A percentile compares a stretch with the other conserved stretches of the same genome.
Conservation (phyloP, 352 stramenopile species). For the Saprolegnia diclina region DNA sequence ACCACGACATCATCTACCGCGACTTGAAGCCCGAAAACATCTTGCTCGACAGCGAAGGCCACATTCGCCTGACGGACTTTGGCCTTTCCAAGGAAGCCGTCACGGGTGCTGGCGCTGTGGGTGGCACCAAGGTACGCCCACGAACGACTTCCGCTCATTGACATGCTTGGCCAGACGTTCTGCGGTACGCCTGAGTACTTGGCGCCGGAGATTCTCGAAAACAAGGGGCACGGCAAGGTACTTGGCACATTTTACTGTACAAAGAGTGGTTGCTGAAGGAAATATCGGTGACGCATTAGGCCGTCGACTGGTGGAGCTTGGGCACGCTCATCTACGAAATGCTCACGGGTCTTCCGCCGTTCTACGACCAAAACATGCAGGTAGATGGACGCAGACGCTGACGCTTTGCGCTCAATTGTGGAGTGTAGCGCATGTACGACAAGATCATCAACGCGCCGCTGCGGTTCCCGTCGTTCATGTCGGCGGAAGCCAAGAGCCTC, state of each 20-base stretch:
- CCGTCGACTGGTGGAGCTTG: conserved; percentile 87
- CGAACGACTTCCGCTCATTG: too few species aligned
- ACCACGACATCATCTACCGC: conserved; percentile 94
- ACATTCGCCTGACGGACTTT: conserved; percentile 94
- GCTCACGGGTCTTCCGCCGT: conserved; percentile 86
- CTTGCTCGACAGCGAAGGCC: conserved; percentile 89
- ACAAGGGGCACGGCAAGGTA: conserved; percentile 87
- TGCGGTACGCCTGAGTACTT: conserved; percentile 94
- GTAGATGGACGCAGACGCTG: neutral
- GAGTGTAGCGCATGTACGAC: conserved; percentile 82
- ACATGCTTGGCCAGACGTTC: too few species aligned
- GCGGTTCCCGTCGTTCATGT: conserved; percentile 88
- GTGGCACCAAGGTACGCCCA: conserved; percentile 51
- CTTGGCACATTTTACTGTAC: neutral
- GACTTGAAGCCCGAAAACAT: conserved; percentile 97
- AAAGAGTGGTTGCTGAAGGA: too few species aligned
- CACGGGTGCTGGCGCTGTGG: conserved; percentile 65
- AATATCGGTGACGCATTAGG: conserved; percentile 26
- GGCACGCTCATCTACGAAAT: conserved; percentile 94
- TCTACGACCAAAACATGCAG: conserved; percentile 93
- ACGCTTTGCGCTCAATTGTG: neutral
- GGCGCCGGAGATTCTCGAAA: conserved; percentile 92
- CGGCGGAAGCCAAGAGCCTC: conserved; percentile 79
- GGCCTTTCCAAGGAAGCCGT: conserved; percentile 92
- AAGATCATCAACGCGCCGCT: conserved; percentile 90